phyloP scores from a whole-genome alignment of 768 basidiomycete genomes.

The Cubamyces sp. region DNA sequence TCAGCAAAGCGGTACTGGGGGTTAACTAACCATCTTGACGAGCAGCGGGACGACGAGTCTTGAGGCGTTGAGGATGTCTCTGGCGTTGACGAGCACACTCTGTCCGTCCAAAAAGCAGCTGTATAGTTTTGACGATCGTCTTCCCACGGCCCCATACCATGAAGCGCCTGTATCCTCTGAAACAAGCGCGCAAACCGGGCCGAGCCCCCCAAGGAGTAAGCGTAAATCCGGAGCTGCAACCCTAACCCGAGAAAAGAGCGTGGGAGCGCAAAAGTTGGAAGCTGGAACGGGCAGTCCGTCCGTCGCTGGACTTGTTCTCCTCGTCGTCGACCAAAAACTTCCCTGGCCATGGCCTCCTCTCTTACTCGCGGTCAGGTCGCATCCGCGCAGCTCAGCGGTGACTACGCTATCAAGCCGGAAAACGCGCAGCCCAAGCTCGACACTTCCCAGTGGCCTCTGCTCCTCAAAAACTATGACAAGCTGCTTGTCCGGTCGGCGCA shows the following conservation, averaged over 20 bases:
- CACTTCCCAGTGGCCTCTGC: slow-evolving; percentile 96
- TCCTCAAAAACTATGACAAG: slow-evolving; percentile 99
- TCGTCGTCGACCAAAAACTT: slow-evolving; percentile 11
- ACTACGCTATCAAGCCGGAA: slow-evolving; percentile 85
- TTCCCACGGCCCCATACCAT: slow-evolving; percentile 28
- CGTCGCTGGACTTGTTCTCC: slow-evolving; percentile 1
- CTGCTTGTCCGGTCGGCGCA: slow-evolving; percentile 92
- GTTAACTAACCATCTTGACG: slow-evolving; percentile 70
- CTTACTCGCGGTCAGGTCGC: slow-evolving; percentile 72
- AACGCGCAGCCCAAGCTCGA: slow-evolving; percentile 74
- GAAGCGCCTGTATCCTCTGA: background rate
- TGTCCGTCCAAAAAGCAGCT: slow-evolving; percentile 41
- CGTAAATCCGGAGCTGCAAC: background rate
- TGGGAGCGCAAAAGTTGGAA: slow-evolving; percentile 21
- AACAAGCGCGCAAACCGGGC: background rate
- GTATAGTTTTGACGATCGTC: slow-evolving; percentile 47
- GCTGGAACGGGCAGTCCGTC: slow-evolving; percentile 1
- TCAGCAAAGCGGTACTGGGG: slow-evolving; percentile 82
- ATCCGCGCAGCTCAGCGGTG: slow-evolving; percentile 72
- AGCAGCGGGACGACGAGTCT: slow-evolving; percentile 24
- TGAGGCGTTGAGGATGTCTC: slow-evolving; percentile 33
- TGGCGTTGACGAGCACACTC: slow-evolving; percentile 15
- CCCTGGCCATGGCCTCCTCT: slow-evolving; percentile 45
- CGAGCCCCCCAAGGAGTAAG: background rate
- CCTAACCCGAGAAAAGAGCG: slow-evolving; percentile 17